Conservation (phyloP, 2,329 filamentous ascomycete species). For the Cercospora zeina region DNA sequence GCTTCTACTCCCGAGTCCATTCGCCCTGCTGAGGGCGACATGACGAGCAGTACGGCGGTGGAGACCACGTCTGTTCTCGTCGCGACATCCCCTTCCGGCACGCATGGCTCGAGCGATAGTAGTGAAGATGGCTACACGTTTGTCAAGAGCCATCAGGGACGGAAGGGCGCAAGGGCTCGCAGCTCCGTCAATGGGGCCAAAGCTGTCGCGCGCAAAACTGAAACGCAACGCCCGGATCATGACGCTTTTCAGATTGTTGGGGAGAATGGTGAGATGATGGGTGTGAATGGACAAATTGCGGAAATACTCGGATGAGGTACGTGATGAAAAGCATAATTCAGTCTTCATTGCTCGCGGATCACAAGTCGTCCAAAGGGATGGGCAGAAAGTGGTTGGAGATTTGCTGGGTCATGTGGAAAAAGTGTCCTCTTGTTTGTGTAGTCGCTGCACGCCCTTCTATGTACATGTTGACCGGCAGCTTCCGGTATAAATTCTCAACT, state of each 20-base stretch:
- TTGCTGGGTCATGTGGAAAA: no score
- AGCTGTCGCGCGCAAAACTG: neutral
- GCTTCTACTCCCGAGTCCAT: neutral
- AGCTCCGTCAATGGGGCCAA: neutral
- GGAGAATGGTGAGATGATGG: constrained; percentile 10
- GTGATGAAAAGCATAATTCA: neutral
- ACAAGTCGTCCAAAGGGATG: no score
- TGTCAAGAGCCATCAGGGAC: constrained; percentile 17
- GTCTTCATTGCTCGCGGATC: no score
- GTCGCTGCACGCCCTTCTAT: no score
- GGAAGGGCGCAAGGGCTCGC: constrained; percentile 7
- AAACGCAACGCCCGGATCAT: neutral
- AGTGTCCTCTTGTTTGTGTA: no score
- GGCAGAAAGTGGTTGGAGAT: no score
- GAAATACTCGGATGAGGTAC: neutral
- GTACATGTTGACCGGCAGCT: no score
- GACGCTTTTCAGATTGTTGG: constrained; percentile 12
- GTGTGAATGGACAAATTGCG: neutral
- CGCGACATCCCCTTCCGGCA: constrained; percentile 16
- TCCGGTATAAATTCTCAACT: no score
- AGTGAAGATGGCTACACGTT: constrained; percentile 28
- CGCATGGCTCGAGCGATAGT: constrained; percentile 17
- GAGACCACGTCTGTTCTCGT: constrained; percentile 15
- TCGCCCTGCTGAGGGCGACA: constrained; percentile 21
- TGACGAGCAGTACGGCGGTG: constrained; percentile 6